phyloP scores from a whole-genome alignment of 176 grass and related monocot genomes.

The Panicum miliaceum region DNA sequence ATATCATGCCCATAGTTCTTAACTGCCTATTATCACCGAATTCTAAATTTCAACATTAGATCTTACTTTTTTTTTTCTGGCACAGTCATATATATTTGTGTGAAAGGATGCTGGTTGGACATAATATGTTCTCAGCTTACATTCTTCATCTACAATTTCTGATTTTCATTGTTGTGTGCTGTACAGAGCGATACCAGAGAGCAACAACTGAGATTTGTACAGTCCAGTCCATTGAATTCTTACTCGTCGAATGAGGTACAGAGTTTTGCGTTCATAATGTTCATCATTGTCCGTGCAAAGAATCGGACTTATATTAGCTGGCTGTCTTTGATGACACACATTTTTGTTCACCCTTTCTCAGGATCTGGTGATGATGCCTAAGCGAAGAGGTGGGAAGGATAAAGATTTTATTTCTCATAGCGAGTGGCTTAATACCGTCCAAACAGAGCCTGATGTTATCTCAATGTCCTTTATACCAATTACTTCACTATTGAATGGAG shows the following conservation, averaged over 20 bases:
- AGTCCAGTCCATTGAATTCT: constrained; percentile 67
- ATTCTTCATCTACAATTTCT: background rate
- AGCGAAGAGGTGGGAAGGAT: constrained; percentile 92
- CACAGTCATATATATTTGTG: background rate
- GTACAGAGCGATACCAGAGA: constrained; percentile 73
- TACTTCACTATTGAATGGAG: constrained; percentile 93
- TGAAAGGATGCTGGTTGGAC: background rate
- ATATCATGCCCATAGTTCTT: background rate
- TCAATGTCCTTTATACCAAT: constrained; percentile 98
- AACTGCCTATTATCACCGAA: background rate
- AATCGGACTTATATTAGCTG: constrained; percentile 24
- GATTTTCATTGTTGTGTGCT: constrained; percentile 18
- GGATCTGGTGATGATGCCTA: constrained; percentile 78
- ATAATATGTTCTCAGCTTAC: constrained; percentile 4
- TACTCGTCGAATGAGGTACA: constrained; percentile 74
- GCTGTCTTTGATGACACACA: constrained; percentile 29
- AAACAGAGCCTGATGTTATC: constrained; percentile 81
- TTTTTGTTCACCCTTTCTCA: constrained; percentile 45
- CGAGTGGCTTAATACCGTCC: constrained; percentile 86
- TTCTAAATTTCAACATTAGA: background rate
- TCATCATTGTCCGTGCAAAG: background rate
- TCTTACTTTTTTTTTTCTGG: constrained; percentile 24
- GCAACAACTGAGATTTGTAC: constrained; percentile 75
- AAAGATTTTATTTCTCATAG: constrained; percentile 66
- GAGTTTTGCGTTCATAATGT: constrained; percentile 20